Base-by-base conservation (phyloP, 1,284 basidiomycete species). In the Marasmius fiardii region DNA sequence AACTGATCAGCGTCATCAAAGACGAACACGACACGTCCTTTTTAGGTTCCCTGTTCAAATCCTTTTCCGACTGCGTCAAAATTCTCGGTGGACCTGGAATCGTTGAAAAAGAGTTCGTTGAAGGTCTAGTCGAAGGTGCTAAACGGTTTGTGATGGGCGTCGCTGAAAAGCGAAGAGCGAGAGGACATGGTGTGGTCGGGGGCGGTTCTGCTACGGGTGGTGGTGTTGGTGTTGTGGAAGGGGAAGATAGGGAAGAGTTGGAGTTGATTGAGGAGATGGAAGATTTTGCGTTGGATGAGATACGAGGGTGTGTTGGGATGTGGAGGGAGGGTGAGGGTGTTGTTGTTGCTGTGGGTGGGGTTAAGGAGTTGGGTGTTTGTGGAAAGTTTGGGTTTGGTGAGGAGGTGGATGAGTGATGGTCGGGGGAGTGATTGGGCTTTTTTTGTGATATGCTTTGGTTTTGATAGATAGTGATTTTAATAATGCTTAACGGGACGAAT, bases 31-130 rank as follows among this genome's bases (percentile, higher is more conserved):
- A 93, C 64, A 68, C 85, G 0, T 86, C 86, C 2, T 91, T 90
- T 72, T 79, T 92, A 23, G 81, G 84, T 0, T 89, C 88, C 0
- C 74, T 93, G 16, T 92, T 87, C 76, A 89, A 87, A 61, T 87
- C 86, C 61, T 80, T 92, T 67, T 75, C 78, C 48, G 89, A 93
- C 65, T 80, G 80, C 3, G 61, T 90, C 6, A 79, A 78, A 24
- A 79, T 91, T 20, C 74, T 92, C 43, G 83, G 85, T 2, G 83
- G 83, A 0, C 71, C 76, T 0, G 55, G 64, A 0, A 69, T 77
- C 2, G 75, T 90, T 49, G 72, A 82, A 8, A 72, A 71, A 0
- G 82, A 85, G 54, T 73, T 83, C 51, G 73, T 77, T 2, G 71
- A 73, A 12, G 80, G 76, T 1, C 65, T 89, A 4, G 72, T 88